phyloP scores from a whole-genome alignment of 768 basidiomycete species.

The Pulveroboletus sp. region DNA sequence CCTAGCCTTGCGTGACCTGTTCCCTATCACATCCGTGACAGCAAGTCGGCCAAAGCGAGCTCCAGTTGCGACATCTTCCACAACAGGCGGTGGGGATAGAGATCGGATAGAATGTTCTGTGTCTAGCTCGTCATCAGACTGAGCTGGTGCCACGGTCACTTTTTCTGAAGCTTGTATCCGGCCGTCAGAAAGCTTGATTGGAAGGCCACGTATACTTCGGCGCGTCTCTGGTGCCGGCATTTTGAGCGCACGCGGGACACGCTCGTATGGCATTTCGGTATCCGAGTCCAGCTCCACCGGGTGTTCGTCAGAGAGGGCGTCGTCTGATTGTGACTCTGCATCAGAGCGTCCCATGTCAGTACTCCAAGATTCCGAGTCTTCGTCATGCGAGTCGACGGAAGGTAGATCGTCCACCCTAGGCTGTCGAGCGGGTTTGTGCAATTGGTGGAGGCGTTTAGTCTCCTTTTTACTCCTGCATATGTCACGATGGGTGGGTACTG shows the following conservation, averaged over 20 bases:
- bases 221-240: conserved; percentile 45
- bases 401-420: conserved; percentile 59
- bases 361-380: conserved; percentile 52
- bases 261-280: conserved; percentile 75
- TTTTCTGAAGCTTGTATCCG: conserved; percentile 61
- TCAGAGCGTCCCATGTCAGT: conserved; percentile 41
- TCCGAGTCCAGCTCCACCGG: conserved; percentile 42
- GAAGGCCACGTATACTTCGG: conserved; percentile 59
- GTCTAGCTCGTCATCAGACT: conserved; percentile 28
- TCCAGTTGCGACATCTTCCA: conserved; percentile 78
- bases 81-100: conserved; percentile 27
- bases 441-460: conserved; percentile 64
- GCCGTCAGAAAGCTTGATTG: conserved; percentile 86
- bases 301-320: conserved; percentile 3
- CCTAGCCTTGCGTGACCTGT: conserved; percentile 60
- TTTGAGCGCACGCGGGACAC: conserved; percentile 50
- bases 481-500: conserved; percentile 1
- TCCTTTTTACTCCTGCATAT: conserved; percentile 78
- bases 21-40: conserved; percentile 67
- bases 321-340: conserved; percentile 17
- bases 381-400: conserved; percentile 64
- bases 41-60: conserved; percentile 86
- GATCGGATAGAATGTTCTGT: conserved; percentile 36
- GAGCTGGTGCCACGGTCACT: conserved; percentile 16
- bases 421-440: conserved; percentile 55